Evolutionary conservation across 2,329 filamentous ascomycete genomes (phyloP).

Genomic region (Aaosphaeria pasadenensis): DNA sequence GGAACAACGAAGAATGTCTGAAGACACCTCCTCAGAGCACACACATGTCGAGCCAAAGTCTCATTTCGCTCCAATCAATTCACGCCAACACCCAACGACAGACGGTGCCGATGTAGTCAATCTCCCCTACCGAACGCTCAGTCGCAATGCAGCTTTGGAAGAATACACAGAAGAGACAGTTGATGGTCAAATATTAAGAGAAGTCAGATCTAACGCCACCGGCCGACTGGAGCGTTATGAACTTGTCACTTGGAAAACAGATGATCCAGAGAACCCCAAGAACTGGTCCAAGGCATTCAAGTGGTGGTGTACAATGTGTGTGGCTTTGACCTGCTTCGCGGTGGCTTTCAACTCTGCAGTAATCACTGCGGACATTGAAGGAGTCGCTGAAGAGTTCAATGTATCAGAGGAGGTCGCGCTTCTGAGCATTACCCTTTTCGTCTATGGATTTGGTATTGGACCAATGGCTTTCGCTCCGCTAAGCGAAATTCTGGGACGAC

Average conservation of each 20-base stretch:
- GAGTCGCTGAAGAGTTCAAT: constrained; percentile 61
- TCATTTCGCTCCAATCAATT: constrained; percentile 4
- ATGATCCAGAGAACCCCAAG: constrained; percentile 77
- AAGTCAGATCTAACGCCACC: constrained; percentile 53
- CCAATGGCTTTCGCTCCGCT: constrained; percentile 79
- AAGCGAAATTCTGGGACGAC: constrained; percentile 71
- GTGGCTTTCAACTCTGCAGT: constrained; percentile 61
- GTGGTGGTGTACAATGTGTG: constrained; percentile 79
- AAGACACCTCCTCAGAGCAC: constrained; percentile 7
- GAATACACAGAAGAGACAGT: constrained; percentile 66
- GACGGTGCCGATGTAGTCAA: constrained; percentile 49
- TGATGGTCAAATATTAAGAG: constrained; percentile 59
- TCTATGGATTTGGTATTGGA: constrained; percentile 76
- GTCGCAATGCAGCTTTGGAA: constrained; percentile 51
- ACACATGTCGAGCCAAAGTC: constrained; percentile 4
- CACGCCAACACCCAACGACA: constrained; percentile 1
- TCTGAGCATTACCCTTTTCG: constrained; percentile 71
- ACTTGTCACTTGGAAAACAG: constrained; percentile 67
- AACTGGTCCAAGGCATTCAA: constrained; percentile 78
- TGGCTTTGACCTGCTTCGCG: constrained; percentile 56
- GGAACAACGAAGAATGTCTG: background rate
- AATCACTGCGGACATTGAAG: constrained; percentile 71
- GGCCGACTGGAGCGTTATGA: constrained; percentile 53
- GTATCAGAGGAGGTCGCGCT: constrained; percentile 72
- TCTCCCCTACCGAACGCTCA: constrained; percentile 65